These are phyloP conservation scores for Suillus americanus DNA, from an alignment of 768 basidiomycete genomes.

Conservation along the genomic window DNA sequence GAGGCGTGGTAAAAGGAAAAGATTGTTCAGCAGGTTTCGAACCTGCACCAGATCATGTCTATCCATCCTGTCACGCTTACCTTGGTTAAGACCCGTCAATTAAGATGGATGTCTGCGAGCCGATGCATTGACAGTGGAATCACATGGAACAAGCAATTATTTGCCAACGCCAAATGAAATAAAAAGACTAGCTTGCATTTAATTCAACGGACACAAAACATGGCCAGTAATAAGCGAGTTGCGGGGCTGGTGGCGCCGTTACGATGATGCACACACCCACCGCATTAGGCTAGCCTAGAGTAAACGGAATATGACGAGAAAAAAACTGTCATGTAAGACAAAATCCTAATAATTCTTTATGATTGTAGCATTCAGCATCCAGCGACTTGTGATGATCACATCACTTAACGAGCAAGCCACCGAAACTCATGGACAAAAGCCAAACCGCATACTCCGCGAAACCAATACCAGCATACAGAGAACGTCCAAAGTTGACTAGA, in stretches of 20 bases:
- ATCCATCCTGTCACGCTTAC: no score
- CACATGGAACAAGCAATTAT: constrained; percentile 28
- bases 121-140: not conserved
- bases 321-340: not conserved
- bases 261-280: not conserved
- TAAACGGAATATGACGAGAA: not conserved
- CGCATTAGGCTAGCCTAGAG: not conserved
- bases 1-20: no score
- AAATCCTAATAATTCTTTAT: not conserved
- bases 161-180: constrained; percentile 87
- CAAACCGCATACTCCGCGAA: constrained; percentile 38
- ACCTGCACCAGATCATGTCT: no score
- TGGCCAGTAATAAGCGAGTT: no score
- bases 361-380: not conserved
- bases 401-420: constrained; percentile 17
- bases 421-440: constrained; percentile 35
- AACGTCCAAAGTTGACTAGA: constrained; percentile 59
- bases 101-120: no score
- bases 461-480: constrained; percentile 37
- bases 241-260: no score
- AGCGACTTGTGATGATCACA: not conserved
- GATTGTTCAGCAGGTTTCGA: no score
- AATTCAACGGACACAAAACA: no score
- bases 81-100: no score
- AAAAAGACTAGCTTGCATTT: no score